Percentiles rank a stretch among this genome's conserved stretches.
These are phyloP conservation scores for Silybum marianum DNA, from an alignment of 129 eudicot species.

Conservation along the genomic window DNA sequence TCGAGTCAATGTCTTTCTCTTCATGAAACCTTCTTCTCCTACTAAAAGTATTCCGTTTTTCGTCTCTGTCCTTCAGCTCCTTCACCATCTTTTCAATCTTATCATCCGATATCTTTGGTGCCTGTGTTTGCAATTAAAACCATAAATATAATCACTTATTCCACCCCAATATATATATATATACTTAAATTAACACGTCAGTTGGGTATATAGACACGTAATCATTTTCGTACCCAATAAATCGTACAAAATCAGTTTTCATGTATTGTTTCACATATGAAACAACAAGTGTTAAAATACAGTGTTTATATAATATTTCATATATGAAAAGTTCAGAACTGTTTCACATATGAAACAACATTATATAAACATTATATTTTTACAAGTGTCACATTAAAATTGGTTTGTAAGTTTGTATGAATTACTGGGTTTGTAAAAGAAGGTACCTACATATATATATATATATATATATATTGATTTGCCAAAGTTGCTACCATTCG, in stretches of 20 bases:
- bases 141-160: background rate
- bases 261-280: background rate
- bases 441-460: background rate
- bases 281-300: background rate
- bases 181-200: background rate
- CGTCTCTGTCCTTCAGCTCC: constrained; percentile 96
- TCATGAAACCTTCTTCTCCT: constrained; percentile 91
- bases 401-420: background rate
- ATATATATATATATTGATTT: no score
- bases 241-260: background rate
- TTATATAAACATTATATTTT: no score
- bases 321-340: background rate
- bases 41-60: constrained; percentile 75
- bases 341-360: background rate
- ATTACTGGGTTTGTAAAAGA: background rate
- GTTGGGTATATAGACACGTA: background rate
- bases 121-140: constrained; percentile 40
- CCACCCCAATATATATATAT: no score
- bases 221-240: background rate
- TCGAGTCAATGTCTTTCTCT: constrained; percentile 95
- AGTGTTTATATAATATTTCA: background rate
- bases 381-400: background rate
- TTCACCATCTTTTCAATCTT: constrained; percentile 88
- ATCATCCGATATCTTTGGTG: constrained; percentile 79
- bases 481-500: no score